Percentiles rank a stretch among this genome's conserved stretches.
phyloP scores from a whole-genome alignment of 768 basidiomycete genomes.

The Suillus tomentosus region DNA sequence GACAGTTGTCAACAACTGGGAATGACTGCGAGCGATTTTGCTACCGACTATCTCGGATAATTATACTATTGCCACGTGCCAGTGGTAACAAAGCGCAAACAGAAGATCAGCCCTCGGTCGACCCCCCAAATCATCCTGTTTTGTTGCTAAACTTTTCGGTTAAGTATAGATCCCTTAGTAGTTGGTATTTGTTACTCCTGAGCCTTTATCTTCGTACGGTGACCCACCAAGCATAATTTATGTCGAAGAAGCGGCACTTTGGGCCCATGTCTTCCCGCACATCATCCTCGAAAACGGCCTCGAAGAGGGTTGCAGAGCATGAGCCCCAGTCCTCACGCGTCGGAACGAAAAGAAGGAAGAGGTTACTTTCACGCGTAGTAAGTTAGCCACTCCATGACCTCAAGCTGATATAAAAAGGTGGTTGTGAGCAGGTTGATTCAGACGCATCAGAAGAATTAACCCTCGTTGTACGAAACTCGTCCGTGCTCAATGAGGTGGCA shows the following conservation, averaged over 20 bases:
- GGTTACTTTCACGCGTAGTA: slow-evolving; percentile 5
- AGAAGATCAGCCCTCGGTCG: neutral
- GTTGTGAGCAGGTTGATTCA: neutral
- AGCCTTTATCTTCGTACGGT: slow-evolving; percentile 2
- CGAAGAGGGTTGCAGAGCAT: neutral
- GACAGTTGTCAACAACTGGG: neutral
- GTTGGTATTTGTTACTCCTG: slow-evolving; percentile 7
- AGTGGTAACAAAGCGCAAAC: slow-evolving; percentile 2
- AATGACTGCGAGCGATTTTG: neutral
- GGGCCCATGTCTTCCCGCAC: neutral
- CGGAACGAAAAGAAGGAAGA: slow-evolving; percentile 2
- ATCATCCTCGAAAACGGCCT: neutral
- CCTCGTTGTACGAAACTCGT: neutral
- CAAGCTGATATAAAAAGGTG: neutral
- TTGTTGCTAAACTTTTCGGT: slow-evolving; percentile 2
- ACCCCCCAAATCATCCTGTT: slow-evolving; percentile 6
- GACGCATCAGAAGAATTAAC: slow-evolving; percentile 2
- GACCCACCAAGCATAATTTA: neutral
- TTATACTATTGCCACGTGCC: slow-evolving; percentile 2
- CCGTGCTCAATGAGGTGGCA: neutral
- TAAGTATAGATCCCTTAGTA: neutral
- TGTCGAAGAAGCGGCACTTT: slow-evolving; percentile 5
- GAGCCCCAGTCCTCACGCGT: neutral
- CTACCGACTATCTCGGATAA: neutral
- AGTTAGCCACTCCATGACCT: neutral